Conservation (phyloP, 176 grass and related monocot genomes). For the Elymus sibiricus region DNA sequence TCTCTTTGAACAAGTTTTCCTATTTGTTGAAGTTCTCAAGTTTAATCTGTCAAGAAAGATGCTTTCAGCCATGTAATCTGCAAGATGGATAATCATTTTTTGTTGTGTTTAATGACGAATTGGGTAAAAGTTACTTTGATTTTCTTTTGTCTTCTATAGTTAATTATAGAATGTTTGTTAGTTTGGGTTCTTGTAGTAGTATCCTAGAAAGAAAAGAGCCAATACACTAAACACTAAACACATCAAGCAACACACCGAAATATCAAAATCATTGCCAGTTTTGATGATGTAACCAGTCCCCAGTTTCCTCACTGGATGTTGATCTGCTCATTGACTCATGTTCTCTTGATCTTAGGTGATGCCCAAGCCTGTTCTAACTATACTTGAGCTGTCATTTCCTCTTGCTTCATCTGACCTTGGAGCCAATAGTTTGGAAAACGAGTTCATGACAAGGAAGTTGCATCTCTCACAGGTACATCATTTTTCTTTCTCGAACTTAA, state of each 20-base stretch:
- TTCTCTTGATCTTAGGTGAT: constrained; percentile 62
- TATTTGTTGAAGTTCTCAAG: background rate
- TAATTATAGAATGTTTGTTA: constrained; percentile 5
- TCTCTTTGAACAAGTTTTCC: background rate
- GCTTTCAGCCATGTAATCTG: background rate
- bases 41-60: background rate
- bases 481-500: constrained; percentile 17
- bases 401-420: constrained; percentile 90
- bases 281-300: background rate
- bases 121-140: background rate
- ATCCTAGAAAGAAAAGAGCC: background rate
- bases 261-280: background rate
- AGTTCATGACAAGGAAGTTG: constrained; percentile 78
- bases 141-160: background rate
- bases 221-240: background rate
- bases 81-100: background rate
- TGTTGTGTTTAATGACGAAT: background rate
- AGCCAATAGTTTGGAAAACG: constrained; percentile 80
- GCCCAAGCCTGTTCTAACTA: constrained; percentile 82
- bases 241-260: background rate
- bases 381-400: constrained; percentile 71
- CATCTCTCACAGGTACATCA: constrained; percentile 73
- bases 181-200: background rate
- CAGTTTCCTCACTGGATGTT: background rate
- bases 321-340: constrained; percentile 5